Conservation (phyloP, 148 eudicot genomes). For the Fagopyrum tataricum region DNA sequence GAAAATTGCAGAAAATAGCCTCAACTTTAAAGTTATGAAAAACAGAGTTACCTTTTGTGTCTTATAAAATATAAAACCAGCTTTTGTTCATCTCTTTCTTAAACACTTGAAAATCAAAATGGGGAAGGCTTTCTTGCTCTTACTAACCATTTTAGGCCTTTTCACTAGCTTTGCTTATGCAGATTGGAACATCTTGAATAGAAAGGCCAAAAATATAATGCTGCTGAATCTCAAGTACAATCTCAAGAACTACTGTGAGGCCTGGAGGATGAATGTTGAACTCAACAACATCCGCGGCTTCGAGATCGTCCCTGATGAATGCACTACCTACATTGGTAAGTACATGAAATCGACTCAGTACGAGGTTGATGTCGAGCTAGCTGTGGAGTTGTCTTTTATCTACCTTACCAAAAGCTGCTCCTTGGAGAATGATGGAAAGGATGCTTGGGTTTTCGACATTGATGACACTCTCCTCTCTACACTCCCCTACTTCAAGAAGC, state of each 20-base stretch:
- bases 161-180: neutral
- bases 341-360: conserved; percentile 44
- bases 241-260: conserved; percentile 39
- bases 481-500: conserved; percentile 42
- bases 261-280: conserved; percentile 54
- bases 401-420: conserved; percentile 29
- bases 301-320: conserved; percentile 36
- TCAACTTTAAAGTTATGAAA: too few species aligned
- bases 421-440: conserved; percentile 32
- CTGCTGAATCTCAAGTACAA: conserved; percentile 2
- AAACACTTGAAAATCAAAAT: neutral
- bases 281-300: conserved; percentile 35
- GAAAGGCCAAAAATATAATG: neutral
- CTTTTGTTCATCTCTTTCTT: neutral
- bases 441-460: conserved; percentile 45
- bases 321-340: conserved; percentile 30
- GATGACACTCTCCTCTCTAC: conserved; percentile 45
- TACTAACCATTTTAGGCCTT: neutral
- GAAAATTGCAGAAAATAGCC: neutral
- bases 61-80: neutral
- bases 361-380: conserved; percentile 30
- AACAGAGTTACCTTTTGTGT: neutral
- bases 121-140: neutral
- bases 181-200: conserved; percentile 8
- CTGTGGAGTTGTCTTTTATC: conserved; percentile 26